These are phyloP conservation scores for Coemansia erecta DNA, from an alignment of 192 early-diverging fungal species.

Conservation along the genomic window DNA sequence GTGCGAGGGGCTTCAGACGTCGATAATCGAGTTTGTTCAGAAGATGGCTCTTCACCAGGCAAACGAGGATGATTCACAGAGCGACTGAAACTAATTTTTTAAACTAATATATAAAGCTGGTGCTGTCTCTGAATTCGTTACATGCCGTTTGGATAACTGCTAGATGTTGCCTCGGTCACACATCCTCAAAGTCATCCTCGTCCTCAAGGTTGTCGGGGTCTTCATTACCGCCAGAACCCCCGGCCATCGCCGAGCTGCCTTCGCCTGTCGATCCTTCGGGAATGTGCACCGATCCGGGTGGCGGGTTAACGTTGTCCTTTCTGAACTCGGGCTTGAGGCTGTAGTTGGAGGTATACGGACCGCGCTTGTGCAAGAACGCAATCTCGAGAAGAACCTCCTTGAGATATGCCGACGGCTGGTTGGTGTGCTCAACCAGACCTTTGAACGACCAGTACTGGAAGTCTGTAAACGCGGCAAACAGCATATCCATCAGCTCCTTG, in stretches of 20 bases:
- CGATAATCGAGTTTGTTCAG: slow-evolving; percentile 31
- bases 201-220: slow-evolving; percentile 33
- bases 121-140: no score
- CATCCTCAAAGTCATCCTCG: slow-evolving; percentile 56
- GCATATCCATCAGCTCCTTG: slow-evolving; percentile 77
- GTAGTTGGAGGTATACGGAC: slow-evolving; percentile 77
- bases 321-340: slow-evolving; percentile 83
- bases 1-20: slow-evolving; percentile 21
- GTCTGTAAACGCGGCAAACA: slow-evolving; percentile 79
- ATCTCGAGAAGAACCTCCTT: slow-evolving; percentile 83
- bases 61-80: slow-evolving; percentile 10
- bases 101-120: no score
- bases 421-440: slow-evolving; percentile 73
- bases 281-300: slow-evolving; percentile 23
- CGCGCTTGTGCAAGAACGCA: slow-evolving; percentile 77
- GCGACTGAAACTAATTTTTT: neutral
- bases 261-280: slow-evolving; percentile 13
- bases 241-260: neutral
- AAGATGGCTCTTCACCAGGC: slow-evolving; percentile 5
- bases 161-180: slow-evolving; percentile 5
- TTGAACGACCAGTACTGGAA: slow-evolving; percentile 85
- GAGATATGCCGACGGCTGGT: slow-evolving; percentile 79
- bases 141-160: no score
- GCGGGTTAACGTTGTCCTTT: slow-evolving; percentile 29
- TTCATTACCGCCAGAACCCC: slow-evolving; percentile 10